Percentiles rank a stretch among this genome's conserved stretches.
Conservation (phyloP, 495 filamentous ascomycete genomes). For the Aspergillus indologenus region DNA sequence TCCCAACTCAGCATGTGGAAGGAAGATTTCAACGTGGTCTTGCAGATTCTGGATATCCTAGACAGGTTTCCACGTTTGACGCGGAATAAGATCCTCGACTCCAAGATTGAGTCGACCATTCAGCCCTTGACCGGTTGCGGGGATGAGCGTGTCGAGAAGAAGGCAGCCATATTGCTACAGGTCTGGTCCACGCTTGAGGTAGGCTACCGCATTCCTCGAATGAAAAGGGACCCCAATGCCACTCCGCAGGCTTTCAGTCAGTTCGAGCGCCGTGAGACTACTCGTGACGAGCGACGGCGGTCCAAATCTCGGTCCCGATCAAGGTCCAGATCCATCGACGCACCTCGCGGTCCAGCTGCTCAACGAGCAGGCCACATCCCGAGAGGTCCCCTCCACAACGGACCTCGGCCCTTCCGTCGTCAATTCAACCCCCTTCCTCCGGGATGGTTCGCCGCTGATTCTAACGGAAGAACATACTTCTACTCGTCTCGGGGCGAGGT, state of each 20-base stretch:
- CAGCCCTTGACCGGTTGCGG: slow-evolving; percentile 62
- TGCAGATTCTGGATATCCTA: slow-evolving; percentile 88
- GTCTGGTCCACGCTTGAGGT: slow-evolving; percentile 87
- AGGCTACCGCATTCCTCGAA: slow-evolving; percentile 93
- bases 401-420: slow-evolving; percentile 54
- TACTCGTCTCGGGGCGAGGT: slow-evolving; percentile 70
- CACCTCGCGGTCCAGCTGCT: slow-evolving; percentile 49
- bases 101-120: slow-evolving; percentile 87
- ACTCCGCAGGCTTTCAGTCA: slow-evolving; percentile 49
- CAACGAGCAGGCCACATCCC: slow-evolving; percentile 61
- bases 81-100: slow-evolving; percentile 95
- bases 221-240: slow-evolving; percentile 59
- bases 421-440: slow-evolving; percentile 61
- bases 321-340: slow-evolving; percentile 50
- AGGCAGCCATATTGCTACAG: slow-evolving; percentile 69
- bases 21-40: slow-evolving; percentile 80
- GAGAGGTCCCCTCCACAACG: slow-evolving; percentile 55
- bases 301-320: slow-evolving; percentile 53
- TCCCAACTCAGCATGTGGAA: slow-evolving; percentile 78
- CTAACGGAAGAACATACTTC: slow-evolving; percentile 71
- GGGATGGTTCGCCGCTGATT: slow-evolving; percentile 77
- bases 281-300: slow-evolving; percentile 58
- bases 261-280: slow-evolving; percentile 66
- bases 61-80: slow-evolving; percentile 86
- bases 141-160: slow-evolving; percentile 70